A percentile compares a stretch with the other conserved stretches of the same genome.
Evolutionary conservation across 2,329 filamentous ascomycete species (phyloP).

Genomic region (Incumbomyces lentus): DNA sequence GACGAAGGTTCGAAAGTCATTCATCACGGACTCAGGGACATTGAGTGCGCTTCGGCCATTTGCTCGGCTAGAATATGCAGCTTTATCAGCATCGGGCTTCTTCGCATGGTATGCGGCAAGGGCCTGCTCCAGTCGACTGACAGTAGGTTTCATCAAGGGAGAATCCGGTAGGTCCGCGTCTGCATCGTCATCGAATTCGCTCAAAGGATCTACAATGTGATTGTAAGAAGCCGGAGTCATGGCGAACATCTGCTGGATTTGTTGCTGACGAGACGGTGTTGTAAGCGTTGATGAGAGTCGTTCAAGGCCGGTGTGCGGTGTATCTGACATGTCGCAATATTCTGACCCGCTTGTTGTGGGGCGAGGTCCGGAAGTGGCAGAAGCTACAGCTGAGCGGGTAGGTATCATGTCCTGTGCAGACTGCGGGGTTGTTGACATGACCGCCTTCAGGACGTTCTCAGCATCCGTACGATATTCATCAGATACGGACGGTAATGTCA

Average conservation of each 20-base stretch:
- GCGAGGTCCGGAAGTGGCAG: slow-evolving; percentile 21
- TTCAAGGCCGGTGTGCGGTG: slow-evolving; percentile 39
- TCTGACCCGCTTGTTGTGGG: slow-evolving; percentile 2
- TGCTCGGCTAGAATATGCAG: slow-evolving; percentile 59
- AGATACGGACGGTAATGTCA: slow-evolving; percentile 30
- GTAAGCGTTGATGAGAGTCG: slow-evolving; percentile 59
- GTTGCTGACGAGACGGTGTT: slow-evolving; percentile 70
- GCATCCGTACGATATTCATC: slow-evolving; percentile 34
- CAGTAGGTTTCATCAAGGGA: slow-evolving; percentile 25
- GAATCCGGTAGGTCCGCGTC: slow-evolving; percentile 13
- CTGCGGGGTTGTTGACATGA: slow-evolving; percentile 33
- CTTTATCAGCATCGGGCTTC: slow-evolving; percentile 45
- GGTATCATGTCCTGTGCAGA: slow-evolving; percentile 31
- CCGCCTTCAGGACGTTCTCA: slow-evolving; percentile 35
- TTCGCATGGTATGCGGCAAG: slow-evolving; percentile 66
- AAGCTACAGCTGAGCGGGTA: slow-evolving; percentile 23
- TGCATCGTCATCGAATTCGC: slow-evolving; percentile 49
- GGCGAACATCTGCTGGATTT: slow-evolving; percentile 78
- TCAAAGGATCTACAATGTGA: slow-evolving; percentile 62
- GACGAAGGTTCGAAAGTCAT: slow-evolving; percentile 85
- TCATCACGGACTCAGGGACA: slow-evolving; percentile 82
- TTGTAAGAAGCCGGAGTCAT: slow-evolving; percentile 83
- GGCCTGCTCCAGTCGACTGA: slow-evolving; percentile 45
- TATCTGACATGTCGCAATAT: slow-evolving; percentile 1
- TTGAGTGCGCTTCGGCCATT: slow-evolving; percentile 86